phyloP scores from a whole-genome alignment of 1,139 yeast genomes.

The Candida sp. region DNA sequence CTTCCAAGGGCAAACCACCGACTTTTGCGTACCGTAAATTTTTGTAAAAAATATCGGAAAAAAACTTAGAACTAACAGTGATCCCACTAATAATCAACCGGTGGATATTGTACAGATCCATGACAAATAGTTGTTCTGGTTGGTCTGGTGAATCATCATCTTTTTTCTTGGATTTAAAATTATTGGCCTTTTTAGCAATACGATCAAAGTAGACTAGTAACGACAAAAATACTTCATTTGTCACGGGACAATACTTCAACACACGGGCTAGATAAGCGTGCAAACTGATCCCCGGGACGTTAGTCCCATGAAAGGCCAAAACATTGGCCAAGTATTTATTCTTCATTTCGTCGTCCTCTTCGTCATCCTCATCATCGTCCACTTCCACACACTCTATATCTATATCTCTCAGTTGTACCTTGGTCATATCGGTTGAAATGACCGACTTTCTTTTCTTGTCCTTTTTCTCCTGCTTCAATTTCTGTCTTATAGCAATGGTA shows the following conservation, averaged over 20 bases:
- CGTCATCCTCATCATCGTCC: conserved; percentile 24
- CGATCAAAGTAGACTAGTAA: conserved; percentile 91
- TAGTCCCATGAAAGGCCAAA: conserved; percentile 91
- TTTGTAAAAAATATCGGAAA: conserved; percentile 93
- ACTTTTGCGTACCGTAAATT: conserved; percentile 96
- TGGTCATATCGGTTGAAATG: conserved; percentile 11
- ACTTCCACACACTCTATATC: conserved; percentile 14
- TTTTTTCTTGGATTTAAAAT: conserved; percentile 23
- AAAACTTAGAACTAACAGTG: conserved; percentile 93
- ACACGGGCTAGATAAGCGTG: conserved; percentile 89
- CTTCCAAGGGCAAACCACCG: conserved; percentile 95
- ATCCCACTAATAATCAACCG: conserved; percentile 94
- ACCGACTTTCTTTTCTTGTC: conserved; percentile 16
- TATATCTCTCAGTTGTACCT: conserved; percentile 13
- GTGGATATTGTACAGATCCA: conserved; percentile 96
- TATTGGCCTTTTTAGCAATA: conserved; percentile 85
- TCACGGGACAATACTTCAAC: conserved; percentile 94
- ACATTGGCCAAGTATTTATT: conserved; percentile 69
- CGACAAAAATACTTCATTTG: conserved; percentile 92
- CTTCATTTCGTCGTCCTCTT: conserved; percentile 44
- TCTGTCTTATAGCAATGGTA: conserved; percentile 45
- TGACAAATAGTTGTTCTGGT: conserved; percentile 69
- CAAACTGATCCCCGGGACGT: conserved; percentile 89
- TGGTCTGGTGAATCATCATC: conserved; percentile 8
- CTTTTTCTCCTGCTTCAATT: conserved; percentile 36